Evolutionary conservation across 108 stramenopile species (phyloP).

Genomic region (Chaetoceros tenuissimus): DNA sequence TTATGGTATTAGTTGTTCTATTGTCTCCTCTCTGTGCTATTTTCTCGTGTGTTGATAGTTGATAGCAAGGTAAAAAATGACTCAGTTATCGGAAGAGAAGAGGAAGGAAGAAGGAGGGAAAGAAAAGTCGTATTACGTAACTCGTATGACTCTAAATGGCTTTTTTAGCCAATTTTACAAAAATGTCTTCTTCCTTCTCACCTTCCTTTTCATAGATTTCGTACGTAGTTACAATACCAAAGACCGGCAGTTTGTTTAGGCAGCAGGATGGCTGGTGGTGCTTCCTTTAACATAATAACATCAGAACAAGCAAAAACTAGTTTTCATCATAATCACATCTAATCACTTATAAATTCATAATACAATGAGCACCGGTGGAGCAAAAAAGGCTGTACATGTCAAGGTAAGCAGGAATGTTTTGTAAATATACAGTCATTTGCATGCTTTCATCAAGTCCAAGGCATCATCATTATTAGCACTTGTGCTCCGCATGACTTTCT

Average conservation of each 20-base stretch:
- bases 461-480: not conserved
- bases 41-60: not conserved
- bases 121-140: too few species aligned
- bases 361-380: not conserved
- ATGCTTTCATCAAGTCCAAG: not conserved
- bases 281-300: not conserved
- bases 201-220: not conserved
- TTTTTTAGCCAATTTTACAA: too few species aligned
- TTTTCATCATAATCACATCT: not conserved
- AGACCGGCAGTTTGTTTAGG: not conserved
- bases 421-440: not conserved
- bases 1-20: not conserved
- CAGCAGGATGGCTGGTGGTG: not conserved
- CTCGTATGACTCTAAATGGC: too few species aligned
- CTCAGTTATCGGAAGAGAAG: too few species aligned
- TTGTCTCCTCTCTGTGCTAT: not conserved
- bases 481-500: not conserved
- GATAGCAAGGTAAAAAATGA: too few species aligned
- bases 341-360: not conserved
- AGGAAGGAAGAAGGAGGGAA: too few species aligned
- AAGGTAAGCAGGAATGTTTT: not conserved
- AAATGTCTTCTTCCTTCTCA: too few species aligned
- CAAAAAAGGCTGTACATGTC: not conserved
- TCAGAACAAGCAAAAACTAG: not conserved
- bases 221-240: not conserved